Evolutionary conservation across 495 filamentous ascomycete genomes (phyloP).

Genomic region (Penicilliopsis zonata): DNA sequence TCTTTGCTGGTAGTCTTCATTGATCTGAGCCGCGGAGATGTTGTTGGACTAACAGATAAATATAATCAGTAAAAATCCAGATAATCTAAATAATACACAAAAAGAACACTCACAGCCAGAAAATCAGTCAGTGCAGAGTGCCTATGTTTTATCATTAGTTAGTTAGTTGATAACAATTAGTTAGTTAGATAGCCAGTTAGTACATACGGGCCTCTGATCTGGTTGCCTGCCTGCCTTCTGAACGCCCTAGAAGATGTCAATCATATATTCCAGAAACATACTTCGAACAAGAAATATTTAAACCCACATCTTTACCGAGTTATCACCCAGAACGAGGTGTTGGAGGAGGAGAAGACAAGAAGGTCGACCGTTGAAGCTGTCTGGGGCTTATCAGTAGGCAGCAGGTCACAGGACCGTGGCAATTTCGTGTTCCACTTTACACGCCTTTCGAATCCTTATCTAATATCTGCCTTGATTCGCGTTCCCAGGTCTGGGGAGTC

Average conservation of each 20-base stretch:
- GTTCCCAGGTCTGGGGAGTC: no score
- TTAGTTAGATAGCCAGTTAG: neutral
- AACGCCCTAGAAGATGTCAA: slow-evolving; percentile 22
- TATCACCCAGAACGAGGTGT: no score
- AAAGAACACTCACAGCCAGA: slow-evolving; percentile 46
- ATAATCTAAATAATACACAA: no score
- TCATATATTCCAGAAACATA: neutral
- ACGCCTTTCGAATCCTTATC: slow-evolving; percentile 19
- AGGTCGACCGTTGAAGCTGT: neutral
- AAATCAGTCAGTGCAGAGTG: slow-evolving; percentile 76
- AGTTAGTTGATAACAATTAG: slow-evolving; percentile 4
- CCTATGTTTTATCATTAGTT: slow-evolving; percentile 20
- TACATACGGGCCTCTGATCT: slow-evolving; percentile 52
- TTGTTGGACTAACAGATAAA: slow-evolving; percentile 54
- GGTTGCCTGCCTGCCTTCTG: slow-evolving; percentile 33
- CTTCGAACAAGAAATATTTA: neutral
- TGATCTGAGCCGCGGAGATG: slow-evolving; percentile 74
- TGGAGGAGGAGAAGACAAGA: no score
- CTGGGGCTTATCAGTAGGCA: neutral
- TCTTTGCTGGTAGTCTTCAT: slow-evolving; percentile 46
- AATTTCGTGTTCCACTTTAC: slow-evolving; percentile 40
- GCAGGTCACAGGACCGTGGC: slow-evolving; percentile 30
- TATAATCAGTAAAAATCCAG: neutral
- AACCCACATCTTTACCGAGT: neutral
- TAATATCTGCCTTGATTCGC: no score